Conservation (phyloP, 2,329 filamentous ascomycete species). For the Kalaharituber pfeilii region DNA sequence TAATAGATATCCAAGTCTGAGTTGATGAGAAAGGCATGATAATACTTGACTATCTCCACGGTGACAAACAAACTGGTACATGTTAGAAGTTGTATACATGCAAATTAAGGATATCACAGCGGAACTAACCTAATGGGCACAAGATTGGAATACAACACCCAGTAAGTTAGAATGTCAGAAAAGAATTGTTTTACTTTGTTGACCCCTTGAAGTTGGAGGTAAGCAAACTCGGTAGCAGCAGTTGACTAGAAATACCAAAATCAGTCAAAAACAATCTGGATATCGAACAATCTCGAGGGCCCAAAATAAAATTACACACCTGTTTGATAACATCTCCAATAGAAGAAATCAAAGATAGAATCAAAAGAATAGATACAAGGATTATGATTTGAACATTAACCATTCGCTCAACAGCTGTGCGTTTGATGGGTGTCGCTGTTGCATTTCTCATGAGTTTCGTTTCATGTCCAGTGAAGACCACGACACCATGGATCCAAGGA, state of each 20-base stretch:
- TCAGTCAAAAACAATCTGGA: background rate
- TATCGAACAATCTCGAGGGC: too few species aligned
- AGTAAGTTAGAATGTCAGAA: constrained; percentile 91
- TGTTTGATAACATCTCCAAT: constrained; percentile 63
- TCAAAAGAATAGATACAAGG: constrained; percentile 66
- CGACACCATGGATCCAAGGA: constrained; percentile 87
- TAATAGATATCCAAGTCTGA: constrained; percentile 97
- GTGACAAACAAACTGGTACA: constrained; percentile 61
- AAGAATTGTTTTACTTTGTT: constrained; percentile 67
- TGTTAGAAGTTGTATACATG: constrained; percentile 6
- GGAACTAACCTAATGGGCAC: constrained; percentile 60
- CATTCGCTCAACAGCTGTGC: constrained; percentile 84
- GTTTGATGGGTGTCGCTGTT: constrained; percentile 91
- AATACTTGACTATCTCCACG: constrained; percentile 94
- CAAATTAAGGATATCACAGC: constrained; percentile 2
- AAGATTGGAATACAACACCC: constrained; percentile 91
- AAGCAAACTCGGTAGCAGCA: constrained; percentile 54
- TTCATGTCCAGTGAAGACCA: constrained; percentile 95
- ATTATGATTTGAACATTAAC: constrained; percentile 88
- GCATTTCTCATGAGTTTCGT: constrained; percentile 98
- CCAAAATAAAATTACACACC: constrained; percentile 6
- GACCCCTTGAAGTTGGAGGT: constrained; percentile 50
- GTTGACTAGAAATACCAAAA: constrained; percentile 12
- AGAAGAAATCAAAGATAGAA: constrained; percentile 75
- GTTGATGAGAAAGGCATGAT: constrained; percentile 92